Evolutionary conservation across 306 rosid genomes (phyloP), one percentile per base, ranked within the genome.

Genomic region (Prunus davidiana): DNA sequence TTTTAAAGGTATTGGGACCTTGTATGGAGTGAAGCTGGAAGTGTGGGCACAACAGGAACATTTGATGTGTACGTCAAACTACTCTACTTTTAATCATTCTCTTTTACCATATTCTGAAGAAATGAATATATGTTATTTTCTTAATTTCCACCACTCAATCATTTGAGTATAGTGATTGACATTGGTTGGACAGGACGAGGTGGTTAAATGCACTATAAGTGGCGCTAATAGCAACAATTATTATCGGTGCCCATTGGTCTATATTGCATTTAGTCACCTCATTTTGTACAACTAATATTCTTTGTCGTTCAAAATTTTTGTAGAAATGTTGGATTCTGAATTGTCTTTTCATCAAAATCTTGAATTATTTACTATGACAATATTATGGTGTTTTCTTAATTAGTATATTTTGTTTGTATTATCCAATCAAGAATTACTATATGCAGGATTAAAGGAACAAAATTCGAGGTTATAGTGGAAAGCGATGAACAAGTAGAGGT

Each of bases 1-100:
- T 3, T 78, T 11, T 78, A 52, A 38, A 93, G 98, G 84, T 93
- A 93, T 63, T 93, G 97, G 97, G 98, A 93, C 85, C 92, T 93
- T 84, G 93, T 89, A 45, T 93, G 98, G 97, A 88, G 83, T 85
- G 55, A 88, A 52, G 71, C 92, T 7, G 55, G 84, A 56, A 85
- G 84, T 76, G 43, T 82, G 18, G 83, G 86, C 78, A 87, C 96
- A 71, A 74, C 82, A 2, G 96, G 97, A 57, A 78, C n/a, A 66
- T 90, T 70, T 80, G 97, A 93, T 73, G 88, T 83, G 98, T 91
- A 86, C 25, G 89, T 68, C 28, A 45, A 3, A 32, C 4, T 65
- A 12, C n/a, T 62, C 20, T 62, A 12, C 43, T 28, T 13, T 52
- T 28, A 10, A n/a, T 55, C 61, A 55, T 55, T 55, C 8, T 55